phyloP scores from a whole-genome alignment of 495 filamentous ascomycete species.

The Penicillium ucsense region DNA sequence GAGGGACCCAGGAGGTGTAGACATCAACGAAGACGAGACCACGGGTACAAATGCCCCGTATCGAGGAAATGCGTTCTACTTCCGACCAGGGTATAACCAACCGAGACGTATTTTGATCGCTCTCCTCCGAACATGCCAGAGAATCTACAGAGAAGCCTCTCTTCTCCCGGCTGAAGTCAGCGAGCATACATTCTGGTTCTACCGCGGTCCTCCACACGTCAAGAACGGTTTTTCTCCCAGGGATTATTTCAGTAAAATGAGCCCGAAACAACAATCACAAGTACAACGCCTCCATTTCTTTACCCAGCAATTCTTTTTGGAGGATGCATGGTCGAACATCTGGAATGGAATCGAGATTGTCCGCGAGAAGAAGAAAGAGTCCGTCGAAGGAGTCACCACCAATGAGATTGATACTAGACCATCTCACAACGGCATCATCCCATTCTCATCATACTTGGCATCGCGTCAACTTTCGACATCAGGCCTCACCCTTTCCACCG shows the following conservation, averaged over 20 bases:
- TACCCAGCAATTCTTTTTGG: background rate
- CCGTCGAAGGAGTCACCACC: no score
- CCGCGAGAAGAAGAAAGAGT: background rate
- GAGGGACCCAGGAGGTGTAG: background rate
- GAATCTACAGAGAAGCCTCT: constrained; percentile 11
- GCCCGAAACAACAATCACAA: background rate
- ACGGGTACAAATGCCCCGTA: background rate
- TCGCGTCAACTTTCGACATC: no score
- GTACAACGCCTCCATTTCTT: background rate
- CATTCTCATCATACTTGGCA: no score
- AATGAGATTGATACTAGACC: no score
- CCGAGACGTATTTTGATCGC: constrained; percentile 8
- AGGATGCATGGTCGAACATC: background rate
- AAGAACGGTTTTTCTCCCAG: background rate
- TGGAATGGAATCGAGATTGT: background rate
- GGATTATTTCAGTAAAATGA: background rate
- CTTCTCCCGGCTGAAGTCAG: constrained; percentile 9
- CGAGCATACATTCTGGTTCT: constrained; percentile 8
- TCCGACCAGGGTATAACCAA: constrained; percentile 11
- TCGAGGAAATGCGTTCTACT: constrained; percentile 8
- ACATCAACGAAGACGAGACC: background rate
- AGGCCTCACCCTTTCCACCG: no score
- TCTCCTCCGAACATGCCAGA: constrained; percentile 13
- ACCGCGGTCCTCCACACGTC: background rate
- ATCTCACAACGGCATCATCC: no score